Evolutionary conservation across 228 moss, liverwort and hornwort species (phyloP).

Genomic region (Sphagnum fallax): DNA sequence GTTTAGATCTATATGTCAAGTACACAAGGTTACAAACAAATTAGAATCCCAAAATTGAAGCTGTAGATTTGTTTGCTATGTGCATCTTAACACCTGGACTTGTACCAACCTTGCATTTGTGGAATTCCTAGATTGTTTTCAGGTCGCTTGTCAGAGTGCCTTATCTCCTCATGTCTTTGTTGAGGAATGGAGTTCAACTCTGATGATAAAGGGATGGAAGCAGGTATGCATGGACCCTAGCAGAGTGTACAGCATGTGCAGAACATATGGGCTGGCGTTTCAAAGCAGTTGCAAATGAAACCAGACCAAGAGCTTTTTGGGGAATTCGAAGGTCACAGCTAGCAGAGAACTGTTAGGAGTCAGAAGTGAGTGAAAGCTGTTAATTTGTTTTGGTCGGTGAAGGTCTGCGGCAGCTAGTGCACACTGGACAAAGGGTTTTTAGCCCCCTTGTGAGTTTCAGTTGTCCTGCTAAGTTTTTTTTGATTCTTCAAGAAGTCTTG

Average conservation of each 20-base stretch:
- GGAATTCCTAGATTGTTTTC: too few species aligned
- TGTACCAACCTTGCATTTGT: too few species aligned
- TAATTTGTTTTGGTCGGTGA: conserved; percentile 5
- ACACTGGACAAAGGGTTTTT: conserved; percentile 10
- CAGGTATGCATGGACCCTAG: conserved; percentile 97
- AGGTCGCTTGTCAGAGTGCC: too few species aligned
- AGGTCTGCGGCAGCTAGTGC: conserved; percentile 4
- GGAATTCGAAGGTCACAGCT: conserved; percentile 94
- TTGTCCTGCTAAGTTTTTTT: conserved; percentile 15
- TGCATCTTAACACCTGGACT: too few species aligned
- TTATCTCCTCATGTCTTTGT: too few species aligned
- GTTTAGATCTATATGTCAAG: too few species aligned
- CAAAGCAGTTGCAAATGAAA: conserved; percentile 74
- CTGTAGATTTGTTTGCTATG: too few species aligned
- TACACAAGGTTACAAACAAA: too few species aligned
- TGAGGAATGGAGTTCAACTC: too few species aligned
- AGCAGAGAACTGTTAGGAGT: conserved; percentile 58
- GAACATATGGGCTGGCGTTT: conserved; percentile 98
- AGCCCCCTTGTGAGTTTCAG: conserved; percentile 6
- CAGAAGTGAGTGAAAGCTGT: neutral
- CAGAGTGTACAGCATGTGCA: conserved; percentile 77
- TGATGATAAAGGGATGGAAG: neutral
- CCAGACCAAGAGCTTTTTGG: conserved; percentile 88
- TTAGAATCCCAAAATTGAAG: too few species aligned
- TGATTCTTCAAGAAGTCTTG: conserved; percentile 14